These are phyloP conservation scores for Fraxinus greggii DNA, from an alignment of 305 asterid genomes.

Conservation along the genomic window DNA sequence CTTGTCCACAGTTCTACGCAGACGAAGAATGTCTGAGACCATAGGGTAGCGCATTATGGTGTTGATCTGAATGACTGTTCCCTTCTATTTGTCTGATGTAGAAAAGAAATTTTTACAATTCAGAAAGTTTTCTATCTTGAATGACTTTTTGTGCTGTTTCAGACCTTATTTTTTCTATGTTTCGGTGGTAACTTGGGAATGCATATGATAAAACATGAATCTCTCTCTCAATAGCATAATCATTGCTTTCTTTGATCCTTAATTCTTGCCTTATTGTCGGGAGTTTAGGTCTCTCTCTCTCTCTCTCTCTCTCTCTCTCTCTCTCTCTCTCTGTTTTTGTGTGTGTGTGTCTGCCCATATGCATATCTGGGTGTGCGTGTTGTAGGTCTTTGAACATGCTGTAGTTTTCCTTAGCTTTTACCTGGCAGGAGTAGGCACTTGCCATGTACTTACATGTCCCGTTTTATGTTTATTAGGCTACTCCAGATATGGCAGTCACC, in stretches of 20 bases:
- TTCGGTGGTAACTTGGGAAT: background rate
- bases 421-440: background rate
- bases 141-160: background rate
- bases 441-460: slow-evolving; percentile 19
- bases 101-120: background rate
- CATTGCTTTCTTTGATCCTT: slow-evolving; percentile 15
- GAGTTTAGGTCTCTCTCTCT: background rate
- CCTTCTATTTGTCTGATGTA: slow-evolving; percentile 5
- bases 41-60: background rate
- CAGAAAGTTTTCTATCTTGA: background rate
- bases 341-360: background rate
- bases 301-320: background rate
- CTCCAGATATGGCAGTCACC: slow-evolving; percentile 99
- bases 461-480: slow-evolving; percentile 60
- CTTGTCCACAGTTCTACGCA: background rate
- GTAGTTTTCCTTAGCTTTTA: slow-evolving; percentile 12
- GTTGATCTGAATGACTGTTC: background rate
- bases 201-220: slow-evolving; percentile 4
- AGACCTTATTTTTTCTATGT: background rate
- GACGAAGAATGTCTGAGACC: background rate
- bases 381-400: slow-evolving; percentile 10
- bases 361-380: background rate
- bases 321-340: background rate
- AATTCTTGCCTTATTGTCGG: slow-evolving; percentile 18
- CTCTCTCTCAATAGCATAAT: slow-evolving; percentile 15